Conservation (phyloP, 306 rosid genomes). For the Quercus wislizeni region DNA sequence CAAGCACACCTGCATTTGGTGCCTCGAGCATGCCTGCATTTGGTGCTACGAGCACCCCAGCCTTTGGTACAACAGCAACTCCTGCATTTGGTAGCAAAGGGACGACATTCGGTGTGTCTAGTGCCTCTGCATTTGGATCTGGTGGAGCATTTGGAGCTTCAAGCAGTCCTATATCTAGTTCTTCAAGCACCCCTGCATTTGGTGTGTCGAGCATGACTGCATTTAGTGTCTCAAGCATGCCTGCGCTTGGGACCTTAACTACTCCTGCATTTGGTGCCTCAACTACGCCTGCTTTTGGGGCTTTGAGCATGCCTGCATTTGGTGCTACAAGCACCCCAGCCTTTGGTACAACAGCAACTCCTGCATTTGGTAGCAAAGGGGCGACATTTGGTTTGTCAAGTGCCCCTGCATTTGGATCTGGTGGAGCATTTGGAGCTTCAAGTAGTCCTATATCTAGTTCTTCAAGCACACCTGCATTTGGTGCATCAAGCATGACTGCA, state of each 20-base stretch:
- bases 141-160: conserved; percentile 78
- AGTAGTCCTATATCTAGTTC: not conserved
- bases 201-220: conserved; percentile 44
- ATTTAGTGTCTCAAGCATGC: conserved; percentile 46
- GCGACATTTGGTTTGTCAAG: conserved; percentile 63
- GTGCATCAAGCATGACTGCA: conserved; percentile 24
- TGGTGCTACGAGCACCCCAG: conserved; percentile 54
- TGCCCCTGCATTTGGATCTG: conserved; percentile 67
- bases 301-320: conserved; percentile 45
- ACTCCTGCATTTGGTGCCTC: conserved; percentile 78
- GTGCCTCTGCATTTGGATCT: conserved; percentile 63
- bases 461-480: conserved; percentile 63
- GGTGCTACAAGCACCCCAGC: conserved; percentile 49
- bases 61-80: conserved; percentile 63
- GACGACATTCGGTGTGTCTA: conserved; percentile 56
- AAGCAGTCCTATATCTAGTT: conserved; percentile 41
- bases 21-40: conserved; percentile 42
- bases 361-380: conserved; percentile 72
- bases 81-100: conserved; percentile 69
- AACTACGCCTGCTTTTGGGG: conserved; percentile 46
- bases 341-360: conserved; percentile 57
- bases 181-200: conserved; percentile 37
- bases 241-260: conserved; percentile 61
- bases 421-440: conserved; percentile 21
- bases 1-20: conserved; percentile 48